Evolutionary conservation across 768 basidiomycete genomes (phyloP), one percentile per base, ranked within the genome.

Genomic region (Trametopsis cervina): DNA sequence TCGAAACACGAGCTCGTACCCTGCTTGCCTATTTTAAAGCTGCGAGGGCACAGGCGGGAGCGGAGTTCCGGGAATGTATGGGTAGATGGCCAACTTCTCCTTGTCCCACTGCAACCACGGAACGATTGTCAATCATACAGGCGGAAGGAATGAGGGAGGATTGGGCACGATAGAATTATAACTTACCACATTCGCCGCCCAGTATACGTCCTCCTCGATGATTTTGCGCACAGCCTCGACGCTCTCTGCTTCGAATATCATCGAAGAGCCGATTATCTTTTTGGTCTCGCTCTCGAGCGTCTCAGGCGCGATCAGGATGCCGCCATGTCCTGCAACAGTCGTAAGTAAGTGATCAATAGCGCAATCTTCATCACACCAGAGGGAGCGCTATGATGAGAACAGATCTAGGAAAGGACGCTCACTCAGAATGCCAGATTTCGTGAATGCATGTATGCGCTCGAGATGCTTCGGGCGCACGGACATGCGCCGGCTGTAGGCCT

Each of bases 201-300:
- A 76, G 49, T 76, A 76, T 1, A 67, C n/a, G 47, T 77, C 75
- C 35, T 52, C 51, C 54, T 76, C 66, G 15, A 71, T 57, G 26
- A 62, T 42, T 61, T 74, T 63, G 40, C 61, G 62, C 41, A 69
- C 67, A 2, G 61, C 69, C 27, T 78, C 80, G 37, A 81, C 60
- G 25, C 66, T 73, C 43, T 73, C 72, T 1, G 77, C 77, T 55
- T 82, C 72, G 44, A 68, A 73, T 20, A 85, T 66, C 37, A 83
- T 65, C 48, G 71, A 62, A 0, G 80, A 83, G n/a, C 80, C 83
- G 27, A 80, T 63, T 64, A 85, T 70, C 59, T 78, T 81, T 61
- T 72, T 77, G 23, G 74, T 65, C 10, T 68, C 68, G 12, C 62
- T 65, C 0, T 72, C 69, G 6, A 68, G 67, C 6, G 77, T 80